Evolutionary conservation across 129 eudicot genomes (phyloP), one percentile per base, ranked within the genome.

Genomic region (Flaveria bidentis): DNA sequence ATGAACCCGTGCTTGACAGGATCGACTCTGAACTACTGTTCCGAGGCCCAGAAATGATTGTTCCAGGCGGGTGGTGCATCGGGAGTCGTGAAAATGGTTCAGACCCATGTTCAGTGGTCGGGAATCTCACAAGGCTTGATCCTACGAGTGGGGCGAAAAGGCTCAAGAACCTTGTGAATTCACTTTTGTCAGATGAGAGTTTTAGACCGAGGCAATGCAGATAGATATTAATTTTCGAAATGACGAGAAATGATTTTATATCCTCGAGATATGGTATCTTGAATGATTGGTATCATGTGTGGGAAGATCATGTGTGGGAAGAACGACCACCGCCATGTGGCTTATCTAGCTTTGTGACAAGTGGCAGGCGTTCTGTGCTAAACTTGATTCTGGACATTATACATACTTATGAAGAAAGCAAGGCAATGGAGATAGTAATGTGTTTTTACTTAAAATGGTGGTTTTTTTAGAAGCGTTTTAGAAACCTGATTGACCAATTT

Each of bases 61-160:
- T 85, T 25, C 96, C 96, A 0, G 96, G 96, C 28, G 96, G 86
- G 22, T 90, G 96, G 96, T 90, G 92, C 56, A 9, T 44, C 0
- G 92, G 92, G 39, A 70, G 71, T 63, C 60, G 84, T 26, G 76
- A 76, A 63, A 87, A 87, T 33, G 92, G 96, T n/a, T 67, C 92
- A 0, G 92, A 87, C 69, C 96, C 96, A 1, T 87, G 92, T 55
- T 75, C 81, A 11, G 62, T 72, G 25, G 80, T 71, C 51, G 88
- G 90, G 56, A 72, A 83, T 58, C 56, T 78, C 1, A 81, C 86
- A 28, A 55, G 58, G 6, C 72, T 88, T 0, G 69, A 80, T 16
- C 93, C 93, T 13, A 82, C 80, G 11, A 25, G 66, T 44, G 93
- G 93, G 15, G 90, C 90, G 9, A 73, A 83, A 57, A 76, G 93